Conservation (phyloP, 306 rosid genomes). For the Sicyos baderoa region DNA sequence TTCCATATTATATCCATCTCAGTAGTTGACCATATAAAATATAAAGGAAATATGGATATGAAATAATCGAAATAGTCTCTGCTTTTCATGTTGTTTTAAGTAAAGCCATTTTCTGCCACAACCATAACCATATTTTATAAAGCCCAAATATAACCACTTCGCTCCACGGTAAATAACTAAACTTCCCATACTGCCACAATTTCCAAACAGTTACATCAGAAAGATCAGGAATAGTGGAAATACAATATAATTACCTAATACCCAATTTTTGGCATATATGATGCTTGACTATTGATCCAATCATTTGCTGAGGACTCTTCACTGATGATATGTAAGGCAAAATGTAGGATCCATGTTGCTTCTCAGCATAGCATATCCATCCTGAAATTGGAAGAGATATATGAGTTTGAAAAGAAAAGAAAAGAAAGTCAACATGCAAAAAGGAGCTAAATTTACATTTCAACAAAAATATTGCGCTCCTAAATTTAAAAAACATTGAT, state of each 20-base stretch:
- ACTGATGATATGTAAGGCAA: slow-evolving; percentile 77
- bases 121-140: slow-evolving; percentile 5
- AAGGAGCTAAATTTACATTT: background rate
- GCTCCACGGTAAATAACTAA: background rate
- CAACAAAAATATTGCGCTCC: background rate
- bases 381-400: slow-evolving; percentile 38
- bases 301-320: slow-evolving; percentile 90
- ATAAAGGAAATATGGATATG: background rate
- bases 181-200: background rate
- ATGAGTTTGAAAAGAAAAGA: slow-evolving; percentile 10
- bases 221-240: background rate
- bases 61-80: background rate
- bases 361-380: slow-evolving; percentile 99
- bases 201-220: slow-evolving; percentile 4
- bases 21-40: background rate
- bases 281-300: slow-evolving; percentile 69
- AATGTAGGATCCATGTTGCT: slow-evolving; percentile 76
- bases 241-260: slow-evolving; percentile 42
- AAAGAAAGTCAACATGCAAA: background rate
- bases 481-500: background rate
- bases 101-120: background rate
- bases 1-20: background rate
- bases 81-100: background rate
- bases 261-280: slow-evolving; percentile 56
- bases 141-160: background rate